Evolutionary conservation across 768 basidiomycete genomes (phyloP).

Genomic region (Mycena latifolia): DNA sequence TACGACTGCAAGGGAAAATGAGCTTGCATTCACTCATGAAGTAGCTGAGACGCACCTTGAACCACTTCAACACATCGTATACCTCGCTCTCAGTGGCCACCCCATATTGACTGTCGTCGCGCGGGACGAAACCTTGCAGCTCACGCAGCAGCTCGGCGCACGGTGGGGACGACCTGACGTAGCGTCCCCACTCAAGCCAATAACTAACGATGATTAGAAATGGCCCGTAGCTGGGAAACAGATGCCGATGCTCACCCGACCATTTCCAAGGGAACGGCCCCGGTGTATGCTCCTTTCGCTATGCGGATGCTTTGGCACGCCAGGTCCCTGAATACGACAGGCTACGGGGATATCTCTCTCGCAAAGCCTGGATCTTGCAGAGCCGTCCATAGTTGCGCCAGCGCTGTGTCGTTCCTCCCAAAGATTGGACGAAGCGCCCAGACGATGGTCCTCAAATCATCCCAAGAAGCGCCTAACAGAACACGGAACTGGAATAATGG

Average conservation of each 20-base stretch:
- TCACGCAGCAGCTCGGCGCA: slow-evolving; percentile 18
- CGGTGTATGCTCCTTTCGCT: not conserved
- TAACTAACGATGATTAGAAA: slow-evolving; percentile 4
- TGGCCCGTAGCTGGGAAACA: not conserved
- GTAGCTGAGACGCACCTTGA: slow-evolving; percentile 20
- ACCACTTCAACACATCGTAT: slow-evolving; percentile 34
- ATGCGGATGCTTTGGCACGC: slow-evolving; percentile 30
- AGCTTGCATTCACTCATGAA: not conserved
- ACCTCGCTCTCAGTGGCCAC: slow-evolving; percentile 23
- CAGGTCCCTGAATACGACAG: slow-evolving; percentile 21
- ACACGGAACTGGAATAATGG: slow-evolving; percentile 30
- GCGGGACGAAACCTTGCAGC: slow-evolving; percentile 21
- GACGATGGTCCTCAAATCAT: slow-evolving; percentile 13
- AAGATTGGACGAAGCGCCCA: slow-evolving; percentile 24
- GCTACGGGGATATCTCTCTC: slow-evolving; percentile 8
- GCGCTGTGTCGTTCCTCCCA: slow-evolving; percentile 5
- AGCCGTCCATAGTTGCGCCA: slow-evolving; percentile 26
- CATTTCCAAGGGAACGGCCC: slow-evolving; percentile 7
- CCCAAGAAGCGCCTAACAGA: slow-evolving; percentile 24
- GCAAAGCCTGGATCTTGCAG: slow-evolving; percentile 25
- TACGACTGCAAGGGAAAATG: slow-evolving; percentile 5
- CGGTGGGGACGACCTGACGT: slow-evolving; percentile 23
- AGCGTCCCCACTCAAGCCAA: slow-evolving; percentile 37
- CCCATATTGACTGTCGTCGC: slow-evolving; percentile 13
- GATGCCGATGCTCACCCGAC: slow-evolving; percentile 18